Evolutionary conservation across 2,329 filamentous ascomycete species (phyloP).

Genomic region (Stenocarpella maydis): DNA sequence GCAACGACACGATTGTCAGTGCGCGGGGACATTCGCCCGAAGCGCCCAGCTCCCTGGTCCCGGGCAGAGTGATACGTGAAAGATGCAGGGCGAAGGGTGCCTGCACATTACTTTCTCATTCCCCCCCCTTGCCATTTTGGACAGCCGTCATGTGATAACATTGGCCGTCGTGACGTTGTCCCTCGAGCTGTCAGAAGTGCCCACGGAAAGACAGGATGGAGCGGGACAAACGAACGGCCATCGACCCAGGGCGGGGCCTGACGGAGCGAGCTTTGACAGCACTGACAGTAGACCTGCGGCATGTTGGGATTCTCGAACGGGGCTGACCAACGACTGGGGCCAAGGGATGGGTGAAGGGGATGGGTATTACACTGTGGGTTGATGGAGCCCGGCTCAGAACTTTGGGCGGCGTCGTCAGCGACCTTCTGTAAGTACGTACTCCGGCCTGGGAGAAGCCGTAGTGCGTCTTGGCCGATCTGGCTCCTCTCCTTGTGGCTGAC

Average conservation of each 20-base stretch:
- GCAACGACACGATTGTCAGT: slow-evolving; percentile 20
- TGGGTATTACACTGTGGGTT: background rate
- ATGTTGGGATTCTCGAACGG: slow-evolving; percentile 10
- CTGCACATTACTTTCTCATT: background rate
- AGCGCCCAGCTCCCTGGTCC: slow-evolving; percentile 17
- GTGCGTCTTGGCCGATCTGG: background rate
- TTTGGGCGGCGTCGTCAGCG: slow-evolving; percentile 3
- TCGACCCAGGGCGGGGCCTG: slow-evolving; percentile 19
- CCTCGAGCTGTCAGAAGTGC: background rate
- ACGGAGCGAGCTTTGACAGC: slow-evolving; percentile 23
- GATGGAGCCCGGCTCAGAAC: background rate
- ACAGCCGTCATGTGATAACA: background rate
- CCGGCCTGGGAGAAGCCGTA: background rate
- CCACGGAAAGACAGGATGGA: background rate
- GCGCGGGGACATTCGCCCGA: slow-evolving; percentile 15
- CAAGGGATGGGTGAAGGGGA: background rate
- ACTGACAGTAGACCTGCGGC: slow-evolving; percentile 18
- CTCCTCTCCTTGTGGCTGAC: background rate
- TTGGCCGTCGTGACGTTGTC: background rate
- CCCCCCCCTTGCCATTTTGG: background rate
- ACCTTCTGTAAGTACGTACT: slow-evolving; percentile 3
- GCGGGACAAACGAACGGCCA: background rate
- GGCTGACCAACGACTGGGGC: slow-evolving; percentile 14
- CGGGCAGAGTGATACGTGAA: background rate
- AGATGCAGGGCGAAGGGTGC: background rate